phyloP scores from a whole-genome alignment of 1,284 basidiomycete genomes.

The Moesziomyces sp. region DNA sequence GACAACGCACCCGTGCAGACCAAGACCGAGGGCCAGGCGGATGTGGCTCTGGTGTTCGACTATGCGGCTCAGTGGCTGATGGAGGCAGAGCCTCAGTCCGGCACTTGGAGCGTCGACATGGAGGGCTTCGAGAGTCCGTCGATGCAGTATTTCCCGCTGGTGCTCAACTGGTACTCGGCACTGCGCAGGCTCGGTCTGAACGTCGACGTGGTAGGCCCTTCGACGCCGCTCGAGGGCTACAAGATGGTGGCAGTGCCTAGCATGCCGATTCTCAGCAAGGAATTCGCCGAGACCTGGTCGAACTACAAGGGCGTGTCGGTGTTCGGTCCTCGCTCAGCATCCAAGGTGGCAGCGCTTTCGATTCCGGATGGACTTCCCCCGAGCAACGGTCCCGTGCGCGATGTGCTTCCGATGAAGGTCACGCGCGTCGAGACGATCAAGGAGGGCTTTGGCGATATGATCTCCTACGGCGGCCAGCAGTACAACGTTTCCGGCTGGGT shows the following conservation, averaged over 20 bases:
- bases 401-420: constrained; percentile 47
- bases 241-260: constrained; percentile 47
- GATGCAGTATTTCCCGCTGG: constrained; percentile 44
- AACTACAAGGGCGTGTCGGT: constrained; percentile 37
- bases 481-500: constrained; percentile 48
- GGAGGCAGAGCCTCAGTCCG: constrained; percentile 48
- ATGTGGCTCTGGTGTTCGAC: constrained; percentile 47
- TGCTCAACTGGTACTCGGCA: constrained; percentile 45
- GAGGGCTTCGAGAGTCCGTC: constrained; percentile 33
- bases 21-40: constrained; percentile 26
- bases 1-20: constrained; percentile 20
- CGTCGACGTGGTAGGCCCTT: constrained; percentile 46
- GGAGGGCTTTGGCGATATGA: constrained; percentile 38
- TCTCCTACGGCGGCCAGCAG: constrained; percentile 31
- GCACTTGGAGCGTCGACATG: constrained; percentile 31
- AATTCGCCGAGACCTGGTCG: constrained; percentile 32
- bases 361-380: constrained; percentile 49
- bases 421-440: constrained; percentile 43
- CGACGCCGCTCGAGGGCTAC: constrained; percentile 35
- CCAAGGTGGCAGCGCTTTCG: constrained; percentile 45
- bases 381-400: constrained; percentile 30
- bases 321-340: constrained; percentile 44
- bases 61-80: constrained; percentile 40
- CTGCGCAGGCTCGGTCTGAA: constrained; percentile 49
- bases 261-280: constrained; percentile 42